Conservation (phyloP, 1,284 basidiomycete genomes). For the Stygiomarasmius scandens region DNA sequence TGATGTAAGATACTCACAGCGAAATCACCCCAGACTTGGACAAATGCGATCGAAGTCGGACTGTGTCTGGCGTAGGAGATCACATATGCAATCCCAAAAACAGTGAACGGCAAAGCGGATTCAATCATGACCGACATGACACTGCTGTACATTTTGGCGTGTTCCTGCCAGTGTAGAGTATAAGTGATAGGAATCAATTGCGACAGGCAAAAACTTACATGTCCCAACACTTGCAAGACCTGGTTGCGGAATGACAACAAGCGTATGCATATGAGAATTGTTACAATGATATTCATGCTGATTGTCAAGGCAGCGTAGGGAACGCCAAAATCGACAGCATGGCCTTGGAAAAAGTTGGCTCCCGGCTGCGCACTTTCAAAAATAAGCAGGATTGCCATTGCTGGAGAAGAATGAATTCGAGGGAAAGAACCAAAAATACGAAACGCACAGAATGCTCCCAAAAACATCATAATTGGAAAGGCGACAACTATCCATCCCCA, state of each 20-base stretch:
- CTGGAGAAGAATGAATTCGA: constrained; percentile 8
- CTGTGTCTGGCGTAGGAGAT: constrained; percentile 26
- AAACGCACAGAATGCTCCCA: constrained; percentile 28
- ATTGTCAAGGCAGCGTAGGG: constrained; percentile 29
- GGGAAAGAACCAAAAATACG: background rate
- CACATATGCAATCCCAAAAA: constrained; percentile 27
- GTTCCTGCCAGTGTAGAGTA: constrained; percentile 1
- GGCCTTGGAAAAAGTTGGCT: constrained; percentile 24
- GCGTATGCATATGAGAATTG: constrained; percentile 26
- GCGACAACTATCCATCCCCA: constrained; percentile 17
- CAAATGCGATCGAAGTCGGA: constrained; percentile 23
- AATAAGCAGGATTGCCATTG: constrained; percentile 27
- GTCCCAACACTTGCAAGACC: constrained; percentile 7
- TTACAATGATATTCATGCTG: constrained; percentile 28
- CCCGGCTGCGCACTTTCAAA: constrained; percentile 26
- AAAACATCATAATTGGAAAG: constrained; percentile 27
- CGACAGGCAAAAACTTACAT: background rate
- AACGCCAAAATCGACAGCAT: constrained; percentile 25
- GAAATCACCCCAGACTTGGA: constrained; percentile 28
- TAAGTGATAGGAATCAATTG: no score
- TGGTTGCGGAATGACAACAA: constrained; percentile 22
- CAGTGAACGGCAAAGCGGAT: constrained; percentile 28
- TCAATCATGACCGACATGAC: constrained; percentile 29
- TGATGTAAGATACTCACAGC: constrained; percentile 17
- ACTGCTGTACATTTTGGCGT: constrained; percentile 28